phyloP scores from a whole-genome alignment of 129 eudicot species.

The Cynara cardunculus region DNA sequence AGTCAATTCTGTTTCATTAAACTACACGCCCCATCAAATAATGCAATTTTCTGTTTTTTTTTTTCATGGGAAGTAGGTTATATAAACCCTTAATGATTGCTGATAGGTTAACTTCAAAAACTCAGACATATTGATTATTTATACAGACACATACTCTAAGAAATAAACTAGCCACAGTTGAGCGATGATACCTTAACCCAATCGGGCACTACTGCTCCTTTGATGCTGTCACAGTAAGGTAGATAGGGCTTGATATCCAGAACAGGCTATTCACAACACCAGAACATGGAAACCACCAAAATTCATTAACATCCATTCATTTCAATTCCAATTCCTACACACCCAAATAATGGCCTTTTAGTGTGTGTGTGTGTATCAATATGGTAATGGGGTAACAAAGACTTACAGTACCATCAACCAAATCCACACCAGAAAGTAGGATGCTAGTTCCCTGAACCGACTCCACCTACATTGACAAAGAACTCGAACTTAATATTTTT shows the following conservation, averaged over 20 bases:
- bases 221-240: constrained; percentile 83
- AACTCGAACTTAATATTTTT: not conserved
- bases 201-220: constrained; percentile 74
- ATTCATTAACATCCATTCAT: not conserved
- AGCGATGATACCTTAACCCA: constrained; percentile 76
- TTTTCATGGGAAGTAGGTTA: not conserved
- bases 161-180: not conserved
- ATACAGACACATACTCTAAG: not conserved
- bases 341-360: not conserved
- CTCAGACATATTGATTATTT: not conserved
- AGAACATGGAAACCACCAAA: not conserved
- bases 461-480: constrained; percentile 56
- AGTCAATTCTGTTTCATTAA: not conserved
- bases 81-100: not conserved
- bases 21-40: not conserved
- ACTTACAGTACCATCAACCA: constrained; percentile 95
- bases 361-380: not conserved
- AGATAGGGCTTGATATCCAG: constrained; percentile 91
- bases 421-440: constrained; percentile 91
- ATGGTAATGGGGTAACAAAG: not conserved
- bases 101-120: not conserved
- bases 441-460: constrained; percentile 55
- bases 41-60: not conserved
- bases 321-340: not conserved
- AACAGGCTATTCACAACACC: constrained; percentile 61